These are phyloP conservation scores for Candida albicans DNA, from an alignment of 1,139 yeast genomes.

Conservation along the genomic window DNA sequence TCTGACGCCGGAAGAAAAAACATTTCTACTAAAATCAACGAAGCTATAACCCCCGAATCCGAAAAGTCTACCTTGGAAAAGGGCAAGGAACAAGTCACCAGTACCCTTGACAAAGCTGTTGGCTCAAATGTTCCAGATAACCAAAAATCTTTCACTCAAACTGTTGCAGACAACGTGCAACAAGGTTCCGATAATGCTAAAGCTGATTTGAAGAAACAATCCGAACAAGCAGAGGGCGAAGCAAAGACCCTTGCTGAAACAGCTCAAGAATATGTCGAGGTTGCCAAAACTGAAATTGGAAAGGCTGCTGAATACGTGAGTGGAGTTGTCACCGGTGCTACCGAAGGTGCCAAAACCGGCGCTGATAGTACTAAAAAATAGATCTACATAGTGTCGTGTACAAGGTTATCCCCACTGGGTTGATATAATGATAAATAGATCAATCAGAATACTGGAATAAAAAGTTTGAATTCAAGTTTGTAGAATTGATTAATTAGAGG, in stretches of 20 bases:
- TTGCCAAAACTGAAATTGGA: conserved; percentile 60
- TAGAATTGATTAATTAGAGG: no score
- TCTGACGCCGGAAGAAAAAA: conserved; percentile 79
- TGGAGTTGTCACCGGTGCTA: conserved; percentile 59
- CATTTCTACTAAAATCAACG: conserved; percentile 65
- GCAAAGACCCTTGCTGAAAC: conserved; percentile 49
- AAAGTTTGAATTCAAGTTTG: no score
- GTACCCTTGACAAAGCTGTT: conserved; percentile 63
- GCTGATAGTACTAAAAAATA: conserved; percentile 33
- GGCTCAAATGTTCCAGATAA: conserved; percentile 57
- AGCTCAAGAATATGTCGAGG: conserved; percentile 59
- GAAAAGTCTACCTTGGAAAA: conserved; percentile 65
- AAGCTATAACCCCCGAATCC: conserved; percentile 69
- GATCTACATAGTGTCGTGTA: not conserved
- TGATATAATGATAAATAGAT: no score
- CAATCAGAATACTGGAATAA: no score
- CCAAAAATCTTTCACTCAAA: conserved; percentile 69
- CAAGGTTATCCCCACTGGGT: no score
- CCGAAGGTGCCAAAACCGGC: conserved; percentile 54
- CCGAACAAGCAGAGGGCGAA: conserved; percentile 12
- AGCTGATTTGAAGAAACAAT: conserved; percentile 26
- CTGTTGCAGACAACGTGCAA: conserved; percentile 55
- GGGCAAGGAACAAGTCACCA: conserved; percentile 72
- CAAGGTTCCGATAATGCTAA: conserved; percentile 54
- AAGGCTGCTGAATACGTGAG: conserved; percentile 66